Conservation (phyloP, 495 filamentous ascomycete genomes). For the Astrothelium subdiscretum region DNA sequence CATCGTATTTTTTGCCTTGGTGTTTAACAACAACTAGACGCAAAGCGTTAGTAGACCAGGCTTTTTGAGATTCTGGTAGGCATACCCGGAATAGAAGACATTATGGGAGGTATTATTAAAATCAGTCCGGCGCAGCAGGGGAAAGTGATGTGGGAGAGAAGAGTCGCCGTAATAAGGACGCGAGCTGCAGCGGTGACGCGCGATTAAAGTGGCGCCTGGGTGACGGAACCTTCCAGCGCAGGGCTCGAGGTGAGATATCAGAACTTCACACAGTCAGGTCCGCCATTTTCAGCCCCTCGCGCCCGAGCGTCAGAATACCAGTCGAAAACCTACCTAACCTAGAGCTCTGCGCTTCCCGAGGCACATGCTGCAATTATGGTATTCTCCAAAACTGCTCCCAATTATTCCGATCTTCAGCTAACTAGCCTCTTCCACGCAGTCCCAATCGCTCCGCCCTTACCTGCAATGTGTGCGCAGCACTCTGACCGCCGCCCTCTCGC, state of each 20-base stretch:
- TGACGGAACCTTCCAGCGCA: neutral
- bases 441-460: constrained; percentile 95
- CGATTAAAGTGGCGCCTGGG: neutral
- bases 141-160: neutral
- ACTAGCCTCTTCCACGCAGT: constrained; percentile 35
- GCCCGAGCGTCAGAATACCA: neutral
- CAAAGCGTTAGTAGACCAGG: constrained; percentile 7
- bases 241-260: neutral
- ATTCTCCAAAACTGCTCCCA: neutral
- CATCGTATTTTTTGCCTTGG: constrained; percentile 82
- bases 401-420: neutral
- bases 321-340: neutral
- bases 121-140: neutral
- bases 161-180: neutral
- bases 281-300: too few species aligned
- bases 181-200: neutral
- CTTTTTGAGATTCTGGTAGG: neutral
- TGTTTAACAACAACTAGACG: constrained; percentile 80
- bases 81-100: constrained; percentile 25
- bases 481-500: constrained; percentile 82
- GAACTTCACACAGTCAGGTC: neutral
- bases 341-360: neutral
- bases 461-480: constrained; percentile 92
- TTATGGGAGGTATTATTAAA: neutral
- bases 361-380: neutral